phyloP scores from a whole-genome alignment of 225 moss, liverwort and hornwort species.

The Pleurozium schreberi region DNA sequence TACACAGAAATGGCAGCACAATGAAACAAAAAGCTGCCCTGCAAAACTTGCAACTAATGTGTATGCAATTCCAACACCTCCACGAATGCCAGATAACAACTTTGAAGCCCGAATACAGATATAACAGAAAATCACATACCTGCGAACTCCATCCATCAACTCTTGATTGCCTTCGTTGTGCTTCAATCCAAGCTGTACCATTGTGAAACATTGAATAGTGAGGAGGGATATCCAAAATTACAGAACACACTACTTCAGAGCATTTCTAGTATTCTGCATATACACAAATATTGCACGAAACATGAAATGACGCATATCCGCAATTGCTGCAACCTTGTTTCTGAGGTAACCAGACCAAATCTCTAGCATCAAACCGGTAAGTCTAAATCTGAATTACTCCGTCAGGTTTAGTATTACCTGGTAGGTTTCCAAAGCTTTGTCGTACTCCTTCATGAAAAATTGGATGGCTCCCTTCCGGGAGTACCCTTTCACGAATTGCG shows the following conservation, averaged over 20 bases:
- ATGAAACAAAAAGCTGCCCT: not conserved
- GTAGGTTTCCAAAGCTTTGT: conserved; percentile 86
- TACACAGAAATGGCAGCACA: not conserved
- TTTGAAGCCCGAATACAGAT: not conserved
- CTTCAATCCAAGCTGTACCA: conserved; percentile 67
- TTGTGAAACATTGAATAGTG: not conserved
- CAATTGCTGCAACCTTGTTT: not conserved
- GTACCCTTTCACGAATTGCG: conserved; percentile 77
- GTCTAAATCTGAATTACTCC: not conserved
- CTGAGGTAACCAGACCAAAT: not conserved
- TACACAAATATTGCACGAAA: not conserved
- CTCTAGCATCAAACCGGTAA: not conserved
- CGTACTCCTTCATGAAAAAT: conserved; percentile 99
- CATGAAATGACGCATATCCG: not conserved
- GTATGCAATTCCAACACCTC: not conserved
- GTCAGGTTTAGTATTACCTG: conserved; percentile 29
- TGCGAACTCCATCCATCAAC: conserved; percentile 82
- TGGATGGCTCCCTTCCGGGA: conserved; percentile 94
- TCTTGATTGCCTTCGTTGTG: conserved; percentile 87
- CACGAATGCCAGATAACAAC: not conserved
- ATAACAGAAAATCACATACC: conserved; percentile 21
- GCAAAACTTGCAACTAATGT: not conserved
- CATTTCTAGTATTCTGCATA: not conserved
- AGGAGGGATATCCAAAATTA: not conserved
- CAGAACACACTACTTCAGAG: not conserved